These are phyloP conservation scores for Chloroidium sp. DNA, from an alignment of 163 green algal species.

Conservation along the genomic window DNA sequence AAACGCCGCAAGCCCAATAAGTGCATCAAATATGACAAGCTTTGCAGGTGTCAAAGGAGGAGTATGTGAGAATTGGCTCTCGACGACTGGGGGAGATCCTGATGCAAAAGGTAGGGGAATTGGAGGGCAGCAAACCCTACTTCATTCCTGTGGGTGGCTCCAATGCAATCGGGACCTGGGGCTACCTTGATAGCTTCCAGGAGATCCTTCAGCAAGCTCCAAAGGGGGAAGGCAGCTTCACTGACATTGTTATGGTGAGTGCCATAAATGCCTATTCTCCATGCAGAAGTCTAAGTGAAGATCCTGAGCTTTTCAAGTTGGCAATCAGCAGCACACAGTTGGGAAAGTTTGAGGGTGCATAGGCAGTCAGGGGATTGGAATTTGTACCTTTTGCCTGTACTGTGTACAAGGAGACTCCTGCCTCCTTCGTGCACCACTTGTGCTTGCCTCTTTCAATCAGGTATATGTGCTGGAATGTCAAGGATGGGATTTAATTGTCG, in stretches of 20 bases:
- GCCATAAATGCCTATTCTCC: too few species aligned
- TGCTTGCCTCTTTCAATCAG: neutral
- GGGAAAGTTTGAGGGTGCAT: neutral
- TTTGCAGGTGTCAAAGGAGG: slow-evolving; percentile 74
- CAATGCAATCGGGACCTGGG: slow-evolving; percentile 70
- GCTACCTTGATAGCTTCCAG: slow-evolving; percentile 74
- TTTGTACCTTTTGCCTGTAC: too few species aligned
- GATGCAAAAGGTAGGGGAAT: too few species aligned
- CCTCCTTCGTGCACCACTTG: neutral
- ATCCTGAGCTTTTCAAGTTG: neutral
- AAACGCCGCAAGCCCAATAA: too few species aligned
- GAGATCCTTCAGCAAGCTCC: slow-evolving; percentile 69
- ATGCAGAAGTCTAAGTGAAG: too few species aligned
- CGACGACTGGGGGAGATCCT: too few species aligned
- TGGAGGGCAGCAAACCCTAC: slow-evolving; percentile 60
- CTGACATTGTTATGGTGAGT: slow-evolving; percentile 72
- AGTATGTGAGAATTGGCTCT: slow-evolving; percentile 50
- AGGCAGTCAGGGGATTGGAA: neutral
- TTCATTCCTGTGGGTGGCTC: slow-evolving; percentile 83
- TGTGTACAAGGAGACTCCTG: too few species aligned
- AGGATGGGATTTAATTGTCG: too few species aligned
- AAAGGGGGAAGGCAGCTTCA: slow-evolving; percentile 31
- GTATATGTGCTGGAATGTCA: too few species aligned
- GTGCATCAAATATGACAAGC: too few species aligned
- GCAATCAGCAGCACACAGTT: neutral